Conservation (phyloP, 768 basidiomycete species). For the Cystofilobasidium ferigula region DNA sequence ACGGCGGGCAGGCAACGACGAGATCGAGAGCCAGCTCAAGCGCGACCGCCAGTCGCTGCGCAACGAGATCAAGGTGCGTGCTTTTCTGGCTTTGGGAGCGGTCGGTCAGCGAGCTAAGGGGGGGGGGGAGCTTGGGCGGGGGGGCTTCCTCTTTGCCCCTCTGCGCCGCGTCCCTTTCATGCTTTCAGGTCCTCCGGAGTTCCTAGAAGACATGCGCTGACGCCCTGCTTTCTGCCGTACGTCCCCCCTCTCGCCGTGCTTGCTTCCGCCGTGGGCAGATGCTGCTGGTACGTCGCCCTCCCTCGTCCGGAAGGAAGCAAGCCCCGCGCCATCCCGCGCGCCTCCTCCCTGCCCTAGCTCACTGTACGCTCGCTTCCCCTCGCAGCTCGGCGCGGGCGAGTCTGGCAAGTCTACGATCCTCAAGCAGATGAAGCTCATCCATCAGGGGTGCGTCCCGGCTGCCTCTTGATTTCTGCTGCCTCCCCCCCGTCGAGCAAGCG, state of each 20-base stretch:
- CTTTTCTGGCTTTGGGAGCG: no score
- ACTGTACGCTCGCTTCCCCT: conserved; percentile 46
- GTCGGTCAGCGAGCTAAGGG: no score
- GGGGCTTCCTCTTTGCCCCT: background rate
- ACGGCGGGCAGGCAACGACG: conserved; percentile 57
- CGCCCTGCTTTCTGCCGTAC: no score
- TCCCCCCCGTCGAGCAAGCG: no score
- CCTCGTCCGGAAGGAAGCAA: no score
- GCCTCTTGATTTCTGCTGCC: no score
- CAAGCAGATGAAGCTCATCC: conserved; percentile 27
- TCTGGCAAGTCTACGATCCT: conserved; percentile 40
- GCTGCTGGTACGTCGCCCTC: no score
- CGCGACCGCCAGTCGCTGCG: conserved; percentile 75
- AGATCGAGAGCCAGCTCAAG: conserved; percentile 86
- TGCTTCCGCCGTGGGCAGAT: no score
- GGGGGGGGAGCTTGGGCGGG: no score
- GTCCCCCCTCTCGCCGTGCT: no score
- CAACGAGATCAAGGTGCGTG: conserved; percentile 55
- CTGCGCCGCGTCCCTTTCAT: background rate
- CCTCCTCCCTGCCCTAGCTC: background rate
- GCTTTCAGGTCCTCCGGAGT: no score
- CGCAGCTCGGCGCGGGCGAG: conserved; percentile 92
- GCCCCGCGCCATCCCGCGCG: background rate
- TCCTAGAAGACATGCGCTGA: no score
- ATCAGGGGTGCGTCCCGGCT: conserved; percentile 26